Conservation (phyloP, 73 alveolate species). For the Paramecium octaurelia region DNA sequence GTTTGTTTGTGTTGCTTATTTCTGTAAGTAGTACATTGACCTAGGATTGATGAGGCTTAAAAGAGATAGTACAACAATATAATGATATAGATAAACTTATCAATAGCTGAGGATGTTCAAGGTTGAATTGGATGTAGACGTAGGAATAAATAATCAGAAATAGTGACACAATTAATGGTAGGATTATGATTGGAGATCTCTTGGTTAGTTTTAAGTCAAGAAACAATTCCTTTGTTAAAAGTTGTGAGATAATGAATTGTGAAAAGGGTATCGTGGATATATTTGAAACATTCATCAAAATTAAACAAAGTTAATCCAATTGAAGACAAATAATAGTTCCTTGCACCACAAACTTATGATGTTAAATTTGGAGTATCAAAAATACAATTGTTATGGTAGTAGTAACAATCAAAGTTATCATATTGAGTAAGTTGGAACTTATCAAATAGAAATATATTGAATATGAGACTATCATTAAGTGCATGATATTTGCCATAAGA, state of each 20-base stretch:
- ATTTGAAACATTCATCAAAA: not conserved
- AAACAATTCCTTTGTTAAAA: not conserved
- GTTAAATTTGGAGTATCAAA: not conserved
- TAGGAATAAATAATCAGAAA: not conserved
- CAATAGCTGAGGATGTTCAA: not conserved
- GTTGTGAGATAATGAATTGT: not conserved
- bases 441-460: not conserved
- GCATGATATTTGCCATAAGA: not conserved
- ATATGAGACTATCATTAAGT: not conserved
- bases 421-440: not conserved
- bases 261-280: not conserved
- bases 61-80: not conserved
- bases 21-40: not conserved
- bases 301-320: not conserved
- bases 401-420: not conserved
- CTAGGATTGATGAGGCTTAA: not conserved
- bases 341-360: not conserved
- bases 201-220: not conserved
- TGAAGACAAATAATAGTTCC: constrained; percentile 24
- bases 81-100: not conserved
- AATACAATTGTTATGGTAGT: not conserved
- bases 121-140: not conserved
- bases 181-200: not conserved
- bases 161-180: not conserved
- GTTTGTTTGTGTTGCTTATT: not conserved